A percentile compares a stretch with the other conserved stretches of the same genome.
Evolutionary conservation across 1,284 basidiomycete species (phyloP).

Genomic region (Ganoderma leucocontextum): DNA sequence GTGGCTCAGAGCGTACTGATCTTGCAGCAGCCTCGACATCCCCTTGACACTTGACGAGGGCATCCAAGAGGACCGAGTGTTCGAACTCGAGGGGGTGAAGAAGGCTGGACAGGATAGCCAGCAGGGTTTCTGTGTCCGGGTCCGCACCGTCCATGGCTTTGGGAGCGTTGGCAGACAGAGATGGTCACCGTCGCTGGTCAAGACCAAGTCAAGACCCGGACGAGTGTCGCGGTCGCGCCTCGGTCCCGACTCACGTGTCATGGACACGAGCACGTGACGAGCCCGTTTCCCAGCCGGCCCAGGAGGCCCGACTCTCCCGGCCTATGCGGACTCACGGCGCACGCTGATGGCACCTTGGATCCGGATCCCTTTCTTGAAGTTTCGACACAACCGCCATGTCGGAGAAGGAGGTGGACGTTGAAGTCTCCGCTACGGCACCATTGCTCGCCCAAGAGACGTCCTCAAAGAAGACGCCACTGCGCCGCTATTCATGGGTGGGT

Average conservation of each 20-base stretch:
- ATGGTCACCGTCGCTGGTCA: background rate
- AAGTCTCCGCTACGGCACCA: background rate
- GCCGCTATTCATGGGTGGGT: conserved; percentile 15
- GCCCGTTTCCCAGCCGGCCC: background rate
- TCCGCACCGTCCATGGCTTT: conserved; percentile 21
- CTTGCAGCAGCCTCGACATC: conserved; percentile 66
- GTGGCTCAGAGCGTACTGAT: conserved; percentile 34
- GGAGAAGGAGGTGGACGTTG: background rate
- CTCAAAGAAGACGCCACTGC: conserved; percentile 6
- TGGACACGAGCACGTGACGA: conserved; percentile 19
- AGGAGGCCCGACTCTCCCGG: no score
- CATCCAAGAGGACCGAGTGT: conserved; percentile 60
- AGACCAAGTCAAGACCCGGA: no score
- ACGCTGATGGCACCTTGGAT: no score
- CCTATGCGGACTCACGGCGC: no score
- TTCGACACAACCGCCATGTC: conserved; percentile 25
- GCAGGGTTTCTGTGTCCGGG: conserved; percentile 71
- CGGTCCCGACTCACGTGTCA: background rate
- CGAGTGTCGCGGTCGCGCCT: background rate
- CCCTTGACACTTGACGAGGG: conserved; percentile 67
- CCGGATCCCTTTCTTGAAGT: no score
- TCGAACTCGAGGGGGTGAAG: conserved; percentile 49
- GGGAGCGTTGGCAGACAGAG: background rate
- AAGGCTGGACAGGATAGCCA: conserved; percentile 72
- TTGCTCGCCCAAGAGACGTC: background rate